phyloP scores from a whole-genome alignment of 768 basidiomycete species.

The Cystofilobasidium macerans region DNA sequence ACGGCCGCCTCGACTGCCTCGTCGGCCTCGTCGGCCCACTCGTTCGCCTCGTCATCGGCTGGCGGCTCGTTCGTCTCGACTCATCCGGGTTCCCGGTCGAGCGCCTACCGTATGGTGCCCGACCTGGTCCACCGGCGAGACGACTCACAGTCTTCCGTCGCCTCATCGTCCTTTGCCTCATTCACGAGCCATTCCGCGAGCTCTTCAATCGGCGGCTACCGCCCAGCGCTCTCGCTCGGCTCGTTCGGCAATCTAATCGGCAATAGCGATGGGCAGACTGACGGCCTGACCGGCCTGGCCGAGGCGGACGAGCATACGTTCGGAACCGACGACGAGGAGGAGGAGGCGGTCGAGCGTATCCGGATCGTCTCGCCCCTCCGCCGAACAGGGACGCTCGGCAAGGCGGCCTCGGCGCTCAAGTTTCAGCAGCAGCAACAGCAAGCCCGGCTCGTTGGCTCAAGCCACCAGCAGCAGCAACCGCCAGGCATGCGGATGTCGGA shows the following conservation, averaged over 20 bases:
- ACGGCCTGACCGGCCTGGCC: conserved; percentile 1
- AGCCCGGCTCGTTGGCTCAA: too few species aligned
- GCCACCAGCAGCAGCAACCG: not conserved
- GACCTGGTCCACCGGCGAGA: too few species aligned
- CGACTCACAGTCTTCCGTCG: too few species aligned
- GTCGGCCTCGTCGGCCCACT: not conserved
- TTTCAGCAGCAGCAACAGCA: not conserved
- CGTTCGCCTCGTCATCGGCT: not conserved
- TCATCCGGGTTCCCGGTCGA: too few species aligned
- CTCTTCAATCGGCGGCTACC: too few species aligned
- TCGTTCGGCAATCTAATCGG: too few species aligned
- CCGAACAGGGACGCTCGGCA: not conserved
- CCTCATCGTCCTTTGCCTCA: too few species aligned
- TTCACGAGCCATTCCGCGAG: too few species aligned
- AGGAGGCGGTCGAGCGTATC: conserved; percentile 17
- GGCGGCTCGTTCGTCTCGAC: not conserved
- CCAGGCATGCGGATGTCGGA: conserved; percentile 14
- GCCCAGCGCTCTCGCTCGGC: too few species aligned
- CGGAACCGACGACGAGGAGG: conserved; percentile 12
- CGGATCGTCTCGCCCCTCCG: not conserved
- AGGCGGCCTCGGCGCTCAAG: not conserved
- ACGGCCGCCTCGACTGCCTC: conserved; percentile 15
- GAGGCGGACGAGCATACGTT: conserved; percentile 1
- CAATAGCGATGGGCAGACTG: too few species aligned
- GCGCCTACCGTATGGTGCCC: too few species aligned